Conservation (phyloP, 768 basidiomycete genomes). For the Leccinum variicolor region DNA sequence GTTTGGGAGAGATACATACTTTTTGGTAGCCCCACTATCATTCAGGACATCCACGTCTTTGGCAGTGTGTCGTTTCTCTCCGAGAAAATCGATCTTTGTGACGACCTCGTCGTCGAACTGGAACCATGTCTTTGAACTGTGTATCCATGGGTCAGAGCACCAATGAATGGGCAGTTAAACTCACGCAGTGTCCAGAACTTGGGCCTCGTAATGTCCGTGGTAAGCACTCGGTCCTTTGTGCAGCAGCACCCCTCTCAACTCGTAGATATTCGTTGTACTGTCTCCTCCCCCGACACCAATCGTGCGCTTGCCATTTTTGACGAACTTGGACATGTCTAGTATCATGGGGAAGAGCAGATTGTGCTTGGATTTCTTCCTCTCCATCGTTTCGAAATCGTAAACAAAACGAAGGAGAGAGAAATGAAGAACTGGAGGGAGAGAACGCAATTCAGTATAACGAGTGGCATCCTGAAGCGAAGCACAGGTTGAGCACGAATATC, state of each 20-base stretch:
- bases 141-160: constrained; percentile 3
- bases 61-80: constrained; percentile 38
- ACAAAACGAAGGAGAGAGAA: constrained; percentile 93
- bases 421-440: constrained; percentile 85
- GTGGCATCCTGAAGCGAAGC: constrained; percentile 71
- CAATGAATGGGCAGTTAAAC: constrained; percentile 19
- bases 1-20: constrained; percentile 19
- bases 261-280: constrained; percentile 51
- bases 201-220: constrained; percentile 86
- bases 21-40: constrained; percentile 23
- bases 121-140: constrained; percentile 74
- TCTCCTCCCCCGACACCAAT: constrained; percentile 15
- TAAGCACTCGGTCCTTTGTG: constrained; percentile 94
- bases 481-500: constrained; percentile 81
- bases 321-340: constrained; percentile 70
- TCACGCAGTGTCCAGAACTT: constrained; percentile 71
- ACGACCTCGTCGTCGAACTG: constrained; percentile 91
- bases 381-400: constrained; percentile 73
- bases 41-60: constrained; percentile 31
- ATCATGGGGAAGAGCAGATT: constrained; percentile 70
- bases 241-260: constrained; percentile 78
- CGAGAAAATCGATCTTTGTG: constrained; percentile 54
- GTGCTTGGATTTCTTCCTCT: constrained; percentile 86
- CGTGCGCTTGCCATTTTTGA: constrained; percentile 33
- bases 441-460: constrained; percentile 65